A percentile compares a stretch with the other conserved stretches of the same genome.
Conservation (phyloP, 148 eudicot genomes). For the Nyssa sinensis region DNA sequence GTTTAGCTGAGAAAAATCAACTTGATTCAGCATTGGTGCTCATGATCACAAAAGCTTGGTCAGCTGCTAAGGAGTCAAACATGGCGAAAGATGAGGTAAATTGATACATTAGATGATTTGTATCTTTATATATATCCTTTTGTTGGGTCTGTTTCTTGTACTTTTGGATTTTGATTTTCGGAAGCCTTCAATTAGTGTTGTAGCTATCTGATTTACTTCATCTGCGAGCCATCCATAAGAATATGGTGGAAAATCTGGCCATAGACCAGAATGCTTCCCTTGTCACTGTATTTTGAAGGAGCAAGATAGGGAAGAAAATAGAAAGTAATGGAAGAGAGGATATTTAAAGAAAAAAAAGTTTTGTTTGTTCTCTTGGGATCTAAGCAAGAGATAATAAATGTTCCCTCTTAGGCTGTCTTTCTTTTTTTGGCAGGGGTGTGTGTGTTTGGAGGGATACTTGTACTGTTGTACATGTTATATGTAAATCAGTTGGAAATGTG, state of each 20-base stretch:
- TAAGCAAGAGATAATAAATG: no score
- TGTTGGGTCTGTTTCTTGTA: not conserved
- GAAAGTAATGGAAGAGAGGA: not conserved
- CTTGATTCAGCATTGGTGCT: conserved; percentile 80
- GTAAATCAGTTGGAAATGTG: no score
- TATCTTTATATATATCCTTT: not conserved
- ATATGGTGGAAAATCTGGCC: not conserved
- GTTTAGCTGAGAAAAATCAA: conserved; percentile 78
- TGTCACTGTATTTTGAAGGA: not conserved
- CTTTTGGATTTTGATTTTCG: not conserved
- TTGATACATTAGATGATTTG: conserved; percentile 3
- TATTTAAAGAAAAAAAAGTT: no score
- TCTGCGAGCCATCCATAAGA: not conserved
- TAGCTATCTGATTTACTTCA: not conserved
- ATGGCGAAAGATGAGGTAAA: conserved; percentile 85
- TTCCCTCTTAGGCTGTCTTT: no score
- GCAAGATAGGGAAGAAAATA: not conserved
- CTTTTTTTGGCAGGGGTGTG: no score
- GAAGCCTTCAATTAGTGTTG: not conserved
- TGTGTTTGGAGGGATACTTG: no score
- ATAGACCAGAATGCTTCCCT: not conserved
- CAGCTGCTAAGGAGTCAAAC: conserved; percentile 83
- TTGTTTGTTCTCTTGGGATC: no score
- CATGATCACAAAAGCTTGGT: conserved; percentile 90
- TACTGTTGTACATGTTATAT: no score